Evolutionary conservation across 2,329 filamentous ascomycete species (phyloP).

Genomic region (Hypoxylon sp.): DNA sequence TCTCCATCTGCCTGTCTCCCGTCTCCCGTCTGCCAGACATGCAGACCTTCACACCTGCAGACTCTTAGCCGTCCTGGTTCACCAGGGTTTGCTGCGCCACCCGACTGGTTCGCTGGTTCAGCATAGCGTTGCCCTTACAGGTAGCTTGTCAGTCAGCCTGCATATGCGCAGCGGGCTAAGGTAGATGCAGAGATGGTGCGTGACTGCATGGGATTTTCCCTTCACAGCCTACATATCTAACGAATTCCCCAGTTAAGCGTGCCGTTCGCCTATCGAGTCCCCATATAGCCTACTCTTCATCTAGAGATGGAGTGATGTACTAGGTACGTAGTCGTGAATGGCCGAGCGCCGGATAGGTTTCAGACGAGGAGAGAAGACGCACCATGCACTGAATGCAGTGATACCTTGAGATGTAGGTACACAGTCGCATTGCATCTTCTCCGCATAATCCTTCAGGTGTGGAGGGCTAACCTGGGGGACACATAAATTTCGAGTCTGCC

Average conservation of each 20-base stretch:
- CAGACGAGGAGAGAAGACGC: constrained; percentile 3
- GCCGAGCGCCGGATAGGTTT: constrained; percentile 10
- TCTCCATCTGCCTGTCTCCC: too few relatives aligned
- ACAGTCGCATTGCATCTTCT: background rate
- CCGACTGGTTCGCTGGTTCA: background rate
- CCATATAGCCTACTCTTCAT: background rate
- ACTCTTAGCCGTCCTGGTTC: background rate
- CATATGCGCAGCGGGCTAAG: constrained; percentile 5
- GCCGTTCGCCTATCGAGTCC: constrained; percentile 3
- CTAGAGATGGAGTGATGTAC: background rate
- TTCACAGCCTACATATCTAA: constrained; percentile 3
- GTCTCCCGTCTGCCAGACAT: constrained; percentile 11
- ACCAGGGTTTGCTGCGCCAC: constrained; percentile 24
- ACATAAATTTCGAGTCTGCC: background rate
- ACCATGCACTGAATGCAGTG: background rate
- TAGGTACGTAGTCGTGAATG: background rate
- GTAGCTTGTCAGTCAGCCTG: too few relatives aligned
- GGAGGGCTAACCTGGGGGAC: background rate
- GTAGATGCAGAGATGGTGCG: constrained; percentile 1
- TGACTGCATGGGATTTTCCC: constrained; percentile 23
- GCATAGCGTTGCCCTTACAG: too few relatives aligned
- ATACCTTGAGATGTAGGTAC: background rate
- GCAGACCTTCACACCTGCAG: constrained; percentile 19
- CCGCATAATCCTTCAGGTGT: background rate
- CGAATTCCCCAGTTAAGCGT: constrained; percentile 15